phyloP scores from a whole-genome alignment of 306 rosid species.

The Castanopsis chinensis region DNA sequence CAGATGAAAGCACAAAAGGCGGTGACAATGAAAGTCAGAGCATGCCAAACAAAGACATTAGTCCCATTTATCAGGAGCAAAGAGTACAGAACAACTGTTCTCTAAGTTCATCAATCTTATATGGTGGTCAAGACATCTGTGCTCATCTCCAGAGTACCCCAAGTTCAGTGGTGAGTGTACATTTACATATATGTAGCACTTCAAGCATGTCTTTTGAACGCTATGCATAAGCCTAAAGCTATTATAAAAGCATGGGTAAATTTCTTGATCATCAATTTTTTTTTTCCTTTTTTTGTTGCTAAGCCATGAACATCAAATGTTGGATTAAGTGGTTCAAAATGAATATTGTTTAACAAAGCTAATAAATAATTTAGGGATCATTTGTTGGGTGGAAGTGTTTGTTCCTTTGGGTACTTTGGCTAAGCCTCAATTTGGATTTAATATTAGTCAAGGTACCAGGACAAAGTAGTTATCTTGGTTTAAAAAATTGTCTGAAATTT shows the following conservation, averaged over 20 bases:
- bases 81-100: conserved; percentile 70
- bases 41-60: conserved; percentile 39
- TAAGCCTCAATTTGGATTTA: not conserved
- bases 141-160: conserved; percentile 49
- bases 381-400: not conserved
- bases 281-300: no score
- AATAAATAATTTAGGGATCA: not conserved
- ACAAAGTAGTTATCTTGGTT: not conserved
- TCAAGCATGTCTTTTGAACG: not conserved
- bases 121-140: conserved; percentile 87
- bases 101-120: conserved; percentile 87
- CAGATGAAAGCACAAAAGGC: conserved; percentile 42
- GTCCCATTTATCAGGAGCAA: conserved; percentile 64
- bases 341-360: not conserved
- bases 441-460: not conserved
- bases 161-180: conserved; percentile 45
- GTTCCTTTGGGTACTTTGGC: not conserved
- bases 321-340: not conserved
- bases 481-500: not conserved
- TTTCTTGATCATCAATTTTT: conserved; percentile 5
- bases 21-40: conserved; percentile 43
- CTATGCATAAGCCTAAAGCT: not conserved
- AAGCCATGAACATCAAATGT: not conserved
- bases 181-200: not conserved
- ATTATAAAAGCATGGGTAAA: not conserved